Conservation (phyloP, 2,329 filamentous ascomycete species). For the Cyanodermella asteris region DNA sequence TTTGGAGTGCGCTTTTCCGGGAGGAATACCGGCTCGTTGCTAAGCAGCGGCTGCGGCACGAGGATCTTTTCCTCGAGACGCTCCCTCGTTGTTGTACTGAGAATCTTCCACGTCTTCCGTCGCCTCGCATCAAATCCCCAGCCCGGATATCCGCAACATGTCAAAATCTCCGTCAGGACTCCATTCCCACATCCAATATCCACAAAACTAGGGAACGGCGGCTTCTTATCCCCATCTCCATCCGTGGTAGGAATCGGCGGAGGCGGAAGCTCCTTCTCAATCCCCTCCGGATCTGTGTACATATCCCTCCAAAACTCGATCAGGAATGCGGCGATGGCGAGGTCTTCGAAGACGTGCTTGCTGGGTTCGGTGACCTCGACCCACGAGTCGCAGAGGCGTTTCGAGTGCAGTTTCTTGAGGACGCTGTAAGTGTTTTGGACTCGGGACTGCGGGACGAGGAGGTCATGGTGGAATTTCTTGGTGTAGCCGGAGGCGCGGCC, state of each 20-base stretch:
- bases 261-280: background rate
- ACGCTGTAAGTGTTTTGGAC: constrained; percentile 66
- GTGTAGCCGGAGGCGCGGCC: constrained; percentile 44
- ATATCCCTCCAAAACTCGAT: constrained; percentile 79
- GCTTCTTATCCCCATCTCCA: constrained; percentile 7
- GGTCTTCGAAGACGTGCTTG: constrained; percentile 91
- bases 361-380: constrained; percentile 65
- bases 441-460: constrained; percentile 49
- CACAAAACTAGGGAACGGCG: constrained; percentile 63
- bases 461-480: constrained; percentile 69
- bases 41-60: constrained; percentile 30
- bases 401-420: constrained; percentile 62
- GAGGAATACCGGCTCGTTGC: constrained; percentile 7
- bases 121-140: constrained; percentile 83
- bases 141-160: constrained; percentile 58
- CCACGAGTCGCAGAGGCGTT: constrained; percentile 50
- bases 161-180: constrained; percentile 63
- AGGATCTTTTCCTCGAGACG: constrained; percentile 38
- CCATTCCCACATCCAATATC: constrained; percentile 95
- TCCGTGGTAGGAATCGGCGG: constrained; percentile 6
- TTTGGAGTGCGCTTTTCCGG: too few species aligned
- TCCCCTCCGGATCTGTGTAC: constrained; percentile 28
- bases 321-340: constrained; percentile 75
- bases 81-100: constrained; percentile 28
- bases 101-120: constrained; percentile 66